Percentiles rank a stretch among this genome's conserved stretches.
These are phyloP conservation scores for Thalassiosira allenii DNA, from an alignment of 352 stramenopile species.

Conservation along the genomic window DNA sequence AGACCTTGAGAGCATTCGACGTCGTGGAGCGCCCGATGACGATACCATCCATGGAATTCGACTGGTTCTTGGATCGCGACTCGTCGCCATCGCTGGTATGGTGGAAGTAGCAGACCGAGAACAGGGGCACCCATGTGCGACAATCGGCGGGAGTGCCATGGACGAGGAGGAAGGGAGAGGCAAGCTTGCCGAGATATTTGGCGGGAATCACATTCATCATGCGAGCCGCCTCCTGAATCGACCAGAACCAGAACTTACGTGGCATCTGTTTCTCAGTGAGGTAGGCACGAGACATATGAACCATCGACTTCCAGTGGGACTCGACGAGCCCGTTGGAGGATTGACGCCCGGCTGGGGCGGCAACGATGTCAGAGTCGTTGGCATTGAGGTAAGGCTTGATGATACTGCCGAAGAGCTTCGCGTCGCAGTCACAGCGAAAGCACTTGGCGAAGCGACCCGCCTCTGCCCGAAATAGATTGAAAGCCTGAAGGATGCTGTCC, in stretches of 20 bases:
- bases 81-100: constrained; percentile 1
- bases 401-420: constrained; percentile 17
- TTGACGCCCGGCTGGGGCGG: constrained; percentile 24
- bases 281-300: constrained; percentile 26
- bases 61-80: neutral
- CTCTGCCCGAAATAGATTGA: constrained; percentile 18
- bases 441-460: constrained; percentile 13
- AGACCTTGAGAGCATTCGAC: constrained; percentile 26
- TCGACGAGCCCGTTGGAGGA: constrained; percentile 42
- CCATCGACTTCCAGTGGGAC: constrained; percentile 28
- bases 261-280: constrained; percentile 42
- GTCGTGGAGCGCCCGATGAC: constrained; percentile 15
- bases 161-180: constrained; percentile 20
- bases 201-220: constrained; percentile 34
- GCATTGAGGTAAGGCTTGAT: neutral
- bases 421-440: constrained; percentile 39
- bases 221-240: constrained; percentile 6
- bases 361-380: constrained; percentile 12
- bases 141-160: constrained; percentile 4
- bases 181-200: neutral
- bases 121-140: constrained; percentile 11
- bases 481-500: constrained; percentile 4
- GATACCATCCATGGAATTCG: constrained; percentile 40
- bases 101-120: constrained; percentile 34
- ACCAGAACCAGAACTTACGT: constrained; percentile 19